phyloP scores from a whole-genome alignment of 495 filamentous ascomycete genomes.

The Darksidea phi region DNA sequence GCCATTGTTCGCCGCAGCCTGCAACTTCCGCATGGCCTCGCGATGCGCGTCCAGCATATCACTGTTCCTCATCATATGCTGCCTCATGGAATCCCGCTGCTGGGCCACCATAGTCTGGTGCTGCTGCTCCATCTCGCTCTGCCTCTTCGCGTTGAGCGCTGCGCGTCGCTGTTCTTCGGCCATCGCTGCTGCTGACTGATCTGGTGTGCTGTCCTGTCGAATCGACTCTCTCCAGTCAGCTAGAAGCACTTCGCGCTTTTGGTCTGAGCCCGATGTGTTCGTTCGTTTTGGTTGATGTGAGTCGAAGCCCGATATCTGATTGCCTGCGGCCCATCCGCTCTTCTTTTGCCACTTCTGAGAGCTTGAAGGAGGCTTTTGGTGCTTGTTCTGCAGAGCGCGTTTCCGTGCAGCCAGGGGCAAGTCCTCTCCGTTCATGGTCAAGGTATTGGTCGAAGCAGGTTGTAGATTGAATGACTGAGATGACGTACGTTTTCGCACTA shows the following conservation, averaged over 20 bases:
- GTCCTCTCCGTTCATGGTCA: slow-evolving; percentile 46
- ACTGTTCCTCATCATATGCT: slow-evolving; percentile 72
- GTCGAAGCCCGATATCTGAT: slow-evolving; percentile 47
- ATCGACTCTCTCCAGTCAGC: slow-evolving; percentile 76
- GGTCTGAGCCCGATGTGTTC: slow-evolving; percentile 43
- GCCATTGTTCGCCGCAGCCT: slow-evolving; percentile 62
- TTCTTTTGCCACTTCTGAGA: slow-evolving; percentile 31
- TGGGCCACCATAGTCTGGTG: slow-evolving; percentile 44
- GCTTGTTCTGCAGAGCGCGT: slow-evolving; percentile 47
- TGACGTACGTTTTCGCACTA: slow-evolving; percentile 55
- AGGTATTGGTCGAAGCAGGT: slow-evolving; percentile 36
- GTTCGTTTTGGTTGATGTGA: slow-evolving; percentile 58
- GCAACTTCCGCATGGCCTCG: slow-evolving; percentile 80
- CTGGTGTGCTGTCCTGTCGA: slow-evolving; percentile 58
- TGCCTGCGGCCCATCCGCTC: slow-evolving; percentile 8
- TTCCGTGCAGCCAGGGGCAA: slow-evolving; percentile 72
- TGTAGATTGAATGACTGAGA: slow-evolving; percentile 40
- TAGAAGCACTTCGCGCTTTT: slow-evolving; percentile 58
- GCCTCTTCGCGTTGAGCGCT: slow-evolving; percentile 52
- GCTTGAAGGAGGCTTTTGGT: slow-evolving; percentile 32
- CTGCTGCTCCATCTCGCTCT: slow-evolving; percentile 49
- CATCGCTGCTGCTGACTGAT: slow-evolving; percentile 42
- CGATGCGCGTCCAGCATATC: slow-evolving; percentile 75
- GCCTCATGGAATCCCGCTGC: slow-evolving; percentile 55
- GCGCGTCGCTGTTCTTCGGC: slow-evolving; percentile 46